These are phyloP conservation scores for Phytophthora kernoviae DNA, from an alignment of 352 stramenopile species.

Conservation along the genomic window DNA sequence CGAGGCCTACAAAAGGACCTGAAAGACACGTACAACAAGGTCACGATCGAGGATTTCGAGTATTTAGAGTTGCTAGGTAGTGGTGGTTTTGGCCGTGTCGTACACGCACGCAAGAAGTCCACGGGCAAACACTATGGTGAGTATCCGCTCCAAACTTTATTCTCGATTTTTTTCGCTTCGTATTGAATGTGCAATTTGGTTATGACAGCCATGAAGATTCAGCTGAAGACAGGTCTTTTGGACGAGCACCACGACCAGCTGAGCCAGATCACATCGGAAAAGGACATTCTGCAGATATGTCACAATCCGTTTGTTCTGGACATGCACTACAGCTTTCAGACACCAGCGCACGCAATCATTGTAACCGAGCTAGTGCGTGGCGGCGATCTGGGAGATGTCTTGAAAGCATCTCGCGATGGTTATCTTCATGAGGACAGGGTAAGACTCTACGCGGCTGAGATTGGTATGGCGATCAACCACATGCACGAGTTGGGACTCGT, in stretches of 20 bases:
- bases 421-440: slow-evolving; percentile 81
- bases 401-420: slow-evolving; percentile 71
- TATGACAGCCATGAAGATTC: slow-evolving; percentile 89
- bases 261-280: slow-evolving; percentile 89
- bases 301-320: slow-evolving; percentile 90
- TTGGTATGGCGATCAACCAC: slow-evolving; percentile 86
- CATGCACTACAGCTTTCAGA: slow-evolving; percentile 93
- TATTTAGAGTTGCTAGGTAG: slow-evolving; percentile 87
- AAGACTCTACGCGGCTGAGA: slow-evolving; percentile 83
- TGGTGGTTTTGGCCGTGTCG: slow-evolving; percentile 90
- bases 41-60: slow-evolving; percentile 85
- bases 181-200: slow-evolving; percentile 2
- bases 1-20: slow-evolving; percentile 76
- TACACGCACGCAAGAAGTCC: slow-evolving; percentile 90
- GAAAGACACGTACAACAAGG: slow-evolving; percentile 89
- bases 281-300: slow-evolving; percentile 87
- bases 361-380: slow-evolving; percentile 87
- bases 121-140: slow-evolving; percentile 90
- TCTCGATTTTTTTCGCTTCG: too few species aligned
- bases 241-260: slow-evolving; percentile 87
- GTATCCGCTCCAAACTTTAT: too few species aligned
- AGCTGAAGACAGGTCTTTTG: slow-evolving; percentile 89
- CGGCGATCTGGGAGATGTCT: slow-evolving; percentile 76
- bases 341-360: slow-evolving; percentile 83
- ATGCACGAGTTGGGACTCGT: slow-evolving; percentile 89